Base-by-base conservation (phyloP, 257 asterid species). In the Scutellaria baicalensis region DNA sequence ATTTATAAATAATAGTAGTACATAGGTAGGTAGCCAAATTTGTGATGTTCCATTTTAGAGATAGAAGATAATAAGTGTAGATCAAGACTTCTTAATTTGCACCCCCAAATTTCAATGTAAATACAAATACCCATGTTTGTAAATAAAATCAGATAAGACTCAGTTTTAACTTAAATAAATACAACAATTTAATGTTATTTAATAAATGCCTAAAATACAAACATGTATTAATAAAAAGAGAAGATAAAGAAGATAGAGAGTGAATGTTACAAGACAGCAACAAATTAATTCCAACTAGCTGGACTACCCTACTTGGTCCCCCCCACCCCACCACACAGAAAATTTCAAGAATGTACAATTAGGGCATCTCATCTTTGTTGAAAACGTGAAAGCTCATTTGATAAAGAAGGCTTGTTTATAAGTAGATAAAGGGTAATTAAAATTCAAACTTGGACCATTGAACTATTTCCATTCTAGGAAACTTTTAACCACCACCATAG, bases 401-500 rank as follows among this genome's bases (percentile, higher is more conserved):
- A 79, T 77, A 82, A 70, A 75, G 81, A 73, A 59, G 83, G 79
- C 39, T 75, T 64, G 78, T 75, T 71, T 40, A 61, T 2, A 82
- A 77, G 56, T 77, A 80, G 85, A 44, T 81, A 84, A 54, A 57
- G 69, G 66, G 74, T 80, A 74, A 77, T 79, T 80, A 69, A 80
- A 76, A 74, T 62, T 50, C 61, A 63, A 35, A 52, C 70, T 72
- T 38, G 75, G 77, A 68, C 85, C 76, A 77, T 77, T 64, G 62
- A 21, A 64, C 58, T 71, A 7, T 79, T 82, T 78, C 96, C 66
- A 59, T 52, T 56, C 36, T 60, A 1, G 66, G 85, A 78, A 81
- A 75, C 2, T 70, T 68, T 66, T 74, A 85, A 83, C 88, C 78
- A 82, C 79, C 76, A 69, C 80, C 79, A 72, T 71, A 71, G 51